These are phyloP conservation scores for Heliocybe sulcata DNA, from an alignment of 1,284 basidiomycete genomes.

Conservation along the genomic window DNA sequence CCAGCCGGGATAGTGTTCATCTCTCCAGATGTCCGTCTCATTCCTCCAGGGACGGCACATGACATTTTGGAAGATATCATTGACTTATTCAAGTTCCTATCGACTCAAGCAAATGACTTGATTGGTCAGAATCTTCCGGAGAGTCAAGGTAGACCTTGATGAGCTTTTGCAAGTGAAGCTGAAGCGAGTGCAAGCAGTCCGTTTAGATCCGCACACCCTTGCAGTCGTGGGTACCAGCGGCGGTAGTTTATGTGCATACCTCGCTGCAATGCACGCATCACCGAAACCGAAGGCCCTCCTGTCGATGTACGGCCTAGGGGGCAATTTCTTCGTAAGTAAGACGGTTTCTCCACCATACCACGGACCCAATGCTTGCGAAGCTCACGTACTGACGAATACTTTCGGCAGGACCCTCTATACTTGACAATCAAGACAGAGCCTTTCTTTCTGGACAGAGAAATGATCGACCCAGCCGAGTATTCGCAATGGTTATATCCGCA, in stretches of 20 bases:
- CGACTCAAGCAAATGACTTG: constrained; percentile 17
- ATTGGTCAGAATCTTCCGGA: constrained; percentile 7
- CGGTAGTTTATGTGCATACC: constrained; percentile 55
- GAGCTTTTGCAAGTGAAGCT: neutral
- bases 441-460: constrained; percentile 32
- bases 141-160: neutral
- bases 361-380: too few relatives aligned
- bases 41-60: constrained; percentile 50
- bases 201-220: constrained; percentile 35
- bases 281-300: constrained; percentile 49
- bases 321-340: constrained; percentile 44
- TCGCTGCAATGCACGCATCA: constrained; percentile 42
- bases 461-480: constrained; percentile 26
- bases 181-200: constrained; percentile 4
- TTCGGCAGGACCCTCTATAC: constrained; percentile 26
- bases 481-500: constrained; percentile 24
- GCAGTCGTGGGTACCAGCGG: constrained; percentile 53
- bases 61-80: constrained; percentile 48
- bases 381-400: too few relatives aligned
- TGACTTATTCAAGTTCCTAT: constrained; percentile 44
- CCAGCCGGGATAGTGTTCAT: constrained; percentile 45
- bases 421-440: constrained; percentile 26
- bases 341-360: too few relatives aligned
- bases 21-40: constrained; percentile 52
- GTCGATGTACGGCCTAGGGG: constrained; percentile 60